These are phyloP conservation scores for Exophiala spinifera DNA, from an alignment of 2,329 filamentous ascomycete species.

Conservation along the genomic window DNA sequence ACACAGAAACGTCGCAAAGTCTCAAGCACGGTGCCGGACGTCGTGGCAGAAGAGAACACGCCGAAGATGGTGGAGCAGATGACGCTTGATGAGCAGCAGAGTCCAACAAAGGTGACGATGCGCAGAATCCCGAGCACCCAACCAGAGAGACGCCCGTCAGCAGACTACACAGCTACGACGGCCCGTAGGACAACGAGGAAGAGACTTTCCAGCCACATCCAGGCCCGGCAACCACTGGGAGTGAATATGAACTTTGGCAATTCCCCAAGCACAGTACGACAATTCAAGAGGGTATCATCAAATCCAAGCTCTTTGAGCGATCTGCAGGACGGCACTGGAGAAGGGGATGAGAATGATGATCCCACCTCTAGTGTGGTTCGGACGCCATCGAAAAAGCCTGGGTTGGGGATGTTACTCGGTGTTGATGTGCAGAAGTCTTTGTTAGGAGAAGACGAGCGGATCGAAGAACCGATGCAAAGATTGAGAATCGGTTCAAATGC, in stretches of 20 bases:
- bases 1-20: constrained; percentile 46
- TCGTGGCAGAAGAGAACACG: constrained; percentile 34
- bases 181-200: constrained; percentile 39
- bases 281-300: constrained; percentile 85
- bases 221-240: constrained; percentile 72
- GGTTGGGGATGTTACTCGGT: background rate
- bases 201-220: constrained; percentile 43
- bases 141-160: constrained; percentile 11
- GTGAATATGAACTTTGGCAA: constrained; percentile 93
- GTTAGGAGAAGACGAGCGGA: constrained; percentile 4
- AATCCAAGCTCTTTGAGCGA: constrained; percentile 42
- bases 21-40: constrained; percentile 39
- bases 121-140: constrained; percentile 16
- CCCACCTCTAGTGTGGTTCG: constrained; percentile 18
- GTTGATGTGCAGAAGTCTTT: constrained; percentile 17
- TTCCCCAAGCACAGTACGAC: constrained; percentile 82
- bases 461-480: background rate
- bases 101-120: constrained; percentile 27
- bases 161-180: constrained; percentile 37
- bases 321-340: constrained; percentile 4
- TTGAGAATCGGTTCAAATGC: constrained; percentile 23
- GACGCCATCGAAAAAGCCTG: constrained; percentile 23
- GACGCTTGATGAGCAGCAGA: constrained; percentile 33
- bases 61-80: constrained; percentile 41
- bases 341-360: constrained; percentile 16